A percentile compares a stretch with the other conserved stretches of the same genome.
These are phyloP conservation scores for Aphanomyces astaci DNA, from an alignment of 352 stramenopile genomes.

Conservation along the genomic window DNA sequence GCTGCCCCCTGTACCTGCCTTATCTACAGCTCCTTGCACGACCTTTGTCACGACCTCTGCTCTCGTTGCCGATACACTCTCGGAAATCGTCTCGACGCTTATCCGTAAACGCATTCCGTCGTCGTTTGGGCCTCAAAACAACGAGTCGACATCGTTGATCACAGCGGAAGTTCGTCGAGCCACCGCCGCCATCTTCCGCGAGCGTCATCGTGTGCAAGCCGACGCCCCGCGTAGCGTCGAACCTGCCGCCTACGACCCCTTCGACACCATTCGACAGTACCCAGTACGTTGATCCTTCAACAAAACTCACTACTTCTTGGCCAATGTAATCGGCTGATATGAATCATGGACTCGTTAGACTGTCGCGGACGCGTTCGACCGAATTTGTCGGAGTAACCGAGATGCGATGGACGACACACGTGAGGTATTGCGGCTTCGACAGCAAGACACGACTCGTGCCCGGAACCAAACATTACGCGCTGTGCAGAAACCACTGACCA, in stretches of 20 bases:
- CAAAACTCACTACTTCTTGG: too few species aligned
- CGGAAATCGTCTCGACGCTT: neutral
- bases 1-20: neutral
- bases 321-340: too few species aligned
- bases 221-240: neutral
- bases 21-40: neutral
- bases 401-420: neutral
- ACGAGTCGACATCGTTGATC: neutral
- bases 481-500: neutral
- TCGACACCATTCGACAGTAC: neutral
- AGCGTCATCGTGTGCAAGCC: neutral
- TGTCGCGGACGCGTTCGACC: constrained; percentile 7
- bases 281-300: neutral
- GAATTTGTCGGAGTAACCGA: neutral
- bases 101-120: neutral
- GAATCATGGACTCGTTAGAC: neutral
- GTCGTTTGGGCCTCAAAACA: neutral
- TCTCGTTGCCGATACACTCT: neutral
- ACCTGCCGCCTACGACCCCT: constrained; percentile 8
- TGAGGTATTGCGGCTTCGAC: neutral
- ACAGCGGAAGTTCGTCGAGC: neutral
- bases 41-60: neutral
- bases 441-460: constrained; percentile 6
- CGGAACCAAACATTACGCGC: neutral
- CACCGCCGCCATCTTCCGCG: neutral